A percentile compares a stretch with the other conserved stretches of the same genome.
Conservation (phyloP, 805 yeast genomes). For the Pichia kluyveri region DNA sequence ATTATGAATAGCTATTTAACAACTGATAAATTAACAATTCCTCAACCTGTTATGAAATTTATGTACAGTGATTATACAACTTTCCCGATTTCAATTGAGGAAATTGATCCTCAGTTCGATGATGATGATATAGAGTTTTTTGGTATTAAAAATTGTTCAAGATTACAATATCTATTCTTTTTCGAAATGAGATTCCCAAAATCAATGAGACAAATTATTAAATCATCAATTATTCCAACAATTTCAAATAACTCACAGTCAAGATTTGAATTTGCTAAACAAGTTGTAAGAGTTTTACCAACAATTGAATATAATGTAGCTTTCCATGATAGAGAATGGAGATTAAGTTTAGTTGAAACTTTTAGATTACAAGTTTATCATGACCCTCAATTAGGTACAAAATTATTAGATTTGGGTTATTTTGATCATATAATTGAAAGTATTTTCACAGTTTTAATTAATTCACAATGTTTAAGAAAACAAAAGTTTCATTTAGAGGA, state of each 20-base stretch:
- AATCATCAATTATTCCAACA: conserved; percentile 44
- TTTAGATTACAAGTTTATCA: conserved; percentile 25
- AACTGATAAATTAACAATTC: background rate
- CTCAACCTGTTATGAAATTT: background rate
- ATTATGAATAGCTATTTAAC: conserved; percentile 9
- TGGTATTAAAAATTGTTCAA: conserved; percentile 23
- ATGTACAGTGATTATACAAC: background rate
- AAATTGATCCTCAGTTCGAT: background rate
- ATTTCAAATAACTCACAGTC: conserved; percentile 40
- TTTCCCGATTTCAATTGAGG: background rate
- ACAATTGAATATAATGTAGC: conserved; percentile 37
- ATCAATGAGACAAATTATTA: conserved; percentile 36
- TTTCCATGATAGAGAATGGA: conserved; percentile 41
- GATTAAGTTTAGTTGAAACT: conserved; percentile 24
- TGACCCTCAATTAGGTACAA: conserved; percentile 27
- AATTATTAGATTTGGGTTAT: conserved; percentile 31
- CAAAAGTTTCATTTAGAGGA: conserved; percentile 9
- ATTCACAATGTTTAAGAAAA: conserved; percentile 1
- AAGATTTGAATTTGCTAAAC: conserved; percentile 42
- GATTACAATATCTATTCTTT: conserved; percentile 49
- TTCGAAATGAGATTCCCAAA: conserved; percentile 56
- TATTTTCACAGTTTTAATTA: conserved; percentile 6
- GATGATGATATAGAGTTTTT: background rate
- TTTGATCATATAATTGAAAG: conserved; percentile 36
- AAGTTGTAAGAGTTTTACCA: conserved; percentile 48